Evolutionary conservation across 768 basidiomycete species (phyloP).

Genomic region (Auriculariales sp.): DNA sequence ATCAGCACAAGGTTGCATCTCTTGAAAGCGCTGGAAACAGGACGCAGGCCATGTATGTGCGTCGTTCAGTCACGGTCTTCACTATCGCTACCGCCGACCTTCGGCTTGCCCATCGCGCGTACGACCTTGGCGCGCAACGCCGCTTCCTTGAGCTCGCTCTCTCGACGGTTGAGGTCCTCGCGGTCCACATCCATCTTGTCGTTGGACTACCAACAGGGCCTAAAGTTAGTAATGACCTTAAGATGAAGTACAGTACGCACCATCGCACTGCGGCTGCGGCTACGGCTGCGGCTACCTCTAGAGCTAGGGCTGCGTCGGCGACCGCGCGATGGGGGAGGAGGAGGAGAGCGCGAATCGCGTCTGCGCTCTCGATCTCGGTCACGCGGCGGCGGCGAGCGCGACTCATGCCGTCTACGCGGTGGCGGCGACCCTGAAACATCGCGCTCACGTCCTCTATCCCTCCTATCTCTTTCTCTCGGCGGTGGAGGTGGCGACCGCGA

Average conservation of each 20-base stretch:
- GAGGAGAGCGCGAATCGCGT: slow-evolving; percentile 9
- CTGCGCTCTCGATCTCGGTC: not conserved
- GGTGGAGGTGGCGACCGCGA: slow-evolving; percentile 20
- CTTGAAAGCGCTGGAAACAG: no score
- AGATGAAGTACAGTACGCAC: no score
- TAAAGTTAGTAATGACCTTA: no score
- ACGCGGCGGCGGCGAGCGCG: not conserved
- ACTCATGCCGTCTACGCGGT: not conserved
- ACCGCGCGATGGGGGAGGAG: slow-evolving; percentile 11
- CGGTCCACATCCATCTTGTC: not conserved
- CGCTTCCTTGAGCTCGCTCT: slow-evolving; percentile 70
- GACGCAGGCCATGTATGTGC: no score
- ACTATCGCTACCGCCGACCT: not conserved
- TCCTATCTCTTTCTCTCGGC: slow-evolving; percentile 7
- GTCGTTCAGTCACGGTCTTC: no score
- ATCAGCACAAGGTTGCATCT: no score
- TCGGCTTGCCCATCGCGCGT: not conserved
- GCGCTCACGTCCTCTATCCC: not conserved
- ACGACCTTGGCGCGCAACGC: slow-evolving; percentile 75
- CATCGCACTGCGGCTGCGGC: slow-evolving; percentile 10
- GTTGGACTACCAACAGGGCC: not conserved
- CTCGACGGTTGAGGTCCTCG: slow-evolving; percentile 51
- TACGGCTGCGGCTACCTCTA: slow-evolving; percentile 14
- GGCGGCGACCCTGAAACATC: slow-evolving; percentile 1
- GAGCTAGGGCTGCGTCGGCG: slow-evolving; percentile 7